Conservation (phyloP, 345 rosid genomes). For the Lumnitzera littorea region DNA sequence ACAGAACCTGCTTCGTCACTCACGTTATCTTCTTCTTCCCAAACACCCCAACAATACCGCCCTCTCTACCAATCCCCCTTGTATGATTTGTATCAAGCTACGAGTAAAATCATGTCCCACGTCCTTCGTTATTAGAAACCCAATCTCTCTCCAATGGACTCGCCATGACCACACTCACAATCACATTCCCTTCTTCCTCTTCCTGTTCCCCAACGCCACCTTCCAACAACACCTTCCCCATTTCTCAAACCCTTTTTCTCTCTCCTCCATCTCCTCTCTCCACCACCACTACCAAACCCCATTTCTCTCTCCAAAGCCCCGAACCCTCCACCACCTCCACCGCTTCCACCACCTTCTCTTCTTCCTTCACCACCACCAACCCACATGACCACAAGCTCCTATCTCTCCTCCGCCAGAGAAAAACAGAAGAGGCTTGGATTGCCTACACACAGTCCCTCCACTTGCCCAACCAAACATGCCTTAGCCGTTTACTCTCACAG, state of each 20-base stretch:
- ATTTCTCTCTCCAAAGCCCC: constrained; percentile 19
- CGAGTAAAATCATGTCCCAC: neutral
- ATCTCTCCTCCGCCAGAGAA: constrained; percentile 63
- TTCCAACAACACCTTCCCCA: constrained; percentile 7
- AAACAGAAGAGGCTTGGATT: constrained; percentile 79
- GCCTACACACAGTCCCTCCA: constrained; percentile 45
- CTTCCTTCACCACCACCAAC: constrained; percentile 9
- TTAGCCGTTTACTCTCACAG: constrained; percentile 88
- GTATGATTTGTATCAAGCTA: neutral
- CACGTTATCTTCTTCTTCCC: neutral
- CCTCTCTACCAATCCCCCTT: too few relatives aligned
- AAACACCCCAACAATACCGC: neutral
- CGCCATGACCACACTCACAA: constrained; percentile 46
- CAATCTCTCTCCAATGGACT: constrained; percentile 24
- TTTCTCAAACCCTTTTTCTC: constrained; percentile 16
- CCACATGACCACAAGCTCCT: constrained; percentile 55
- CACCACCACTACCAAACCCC: constrained; percentile 2
- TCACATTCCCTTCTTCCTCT: constrained; percentile 22
- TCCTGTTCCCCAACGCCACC: constrained; percentile 13
- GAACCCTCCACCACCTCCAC: constrained; percentile 20
- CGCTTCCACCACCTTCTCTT: neutral
- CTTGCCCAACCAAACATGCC: constrained; percentile 78
- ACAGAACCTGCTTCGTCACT: neutral
- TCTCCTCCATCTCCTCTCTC: constrained; percentile 16
- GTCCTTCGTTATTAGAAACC: neutral